phyloP scores from a whole-genome alignment of 2,329 filamentous ascomycete species.

The Trichoderma sp. region DNA sequence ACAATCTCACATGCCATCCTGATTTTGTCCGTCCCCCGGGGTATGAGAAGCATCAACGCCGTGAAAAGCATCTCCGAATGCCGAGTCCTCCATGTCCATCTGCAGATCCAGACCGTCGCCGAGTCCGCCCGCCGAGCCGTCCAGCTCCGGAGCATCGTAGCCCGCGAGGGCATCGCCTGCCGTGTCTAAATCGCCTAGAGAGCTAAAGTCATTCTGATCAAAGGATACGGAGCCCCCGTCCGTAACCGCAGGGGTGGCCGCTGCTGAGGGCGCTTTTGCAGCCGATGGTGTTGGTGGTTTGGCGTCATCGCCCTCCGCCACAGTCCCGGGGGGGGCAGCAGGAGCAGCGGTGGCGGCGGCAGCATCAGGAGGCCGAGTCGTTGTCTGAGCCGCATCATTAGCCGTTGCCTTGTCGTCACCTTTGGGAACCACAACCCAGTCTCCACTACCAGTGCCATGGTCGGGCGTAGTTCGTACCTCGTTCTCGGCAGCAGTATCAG shows the following conservation, averaged over 20 bases:
- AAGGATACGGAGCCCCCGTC: constrained; percentile 43
- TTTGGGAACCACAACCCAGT: constrained; percentile 74
- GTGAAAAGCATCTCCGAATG: constrained; percentile 81
- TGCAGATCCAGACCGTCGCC: constrained; percentile 57
- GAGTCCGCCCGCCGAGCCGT: constrained; percentile 43
- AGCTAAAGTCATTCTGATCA: constrained; percentile 60
- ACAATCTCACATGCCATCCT: constrained; percentile 32
- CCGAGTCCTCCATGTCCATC: constrained; percentile 73
- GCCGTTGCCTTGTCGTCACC: constrained; percentile 47
- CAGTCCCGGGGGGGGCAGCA: constrained; percentile 2
- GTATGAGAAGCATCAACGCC: constrained; percentile 47
- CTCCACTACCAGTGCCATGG: constrained; percentile 53
- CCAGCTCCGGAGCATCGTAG: constrained; percentile 58
- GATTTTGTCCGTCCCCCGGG: constrained; percentile 34
- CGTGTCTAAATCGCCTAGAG: constrained; percentile 64
- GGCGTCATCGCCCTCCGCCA: constrained; percentile 21
- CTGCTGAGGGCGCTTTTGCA: constrained; percentile 41
- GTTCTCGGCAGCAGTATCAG: constrained; percentile 37
- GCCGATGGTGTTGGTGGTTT: constrained; percentile 23
- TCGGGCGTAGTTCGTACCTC: constrained; percentile 45
- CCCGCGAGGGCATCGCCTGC: constrained; percentile 68
- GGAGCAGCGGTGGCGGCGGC: neutral
- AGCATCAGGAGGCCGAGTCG: constrained; percentile 11
- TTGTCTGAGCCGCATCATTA: constrained; percentile 20
- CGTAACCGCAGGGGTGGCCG: constrained; percentile 44